A percentile compares a stretch with the other conserved stretches of the same genome.
Conservation (phyloP, 1,284 basidiomycete genomes). For the Ceratobasidium sp. region DNA sequence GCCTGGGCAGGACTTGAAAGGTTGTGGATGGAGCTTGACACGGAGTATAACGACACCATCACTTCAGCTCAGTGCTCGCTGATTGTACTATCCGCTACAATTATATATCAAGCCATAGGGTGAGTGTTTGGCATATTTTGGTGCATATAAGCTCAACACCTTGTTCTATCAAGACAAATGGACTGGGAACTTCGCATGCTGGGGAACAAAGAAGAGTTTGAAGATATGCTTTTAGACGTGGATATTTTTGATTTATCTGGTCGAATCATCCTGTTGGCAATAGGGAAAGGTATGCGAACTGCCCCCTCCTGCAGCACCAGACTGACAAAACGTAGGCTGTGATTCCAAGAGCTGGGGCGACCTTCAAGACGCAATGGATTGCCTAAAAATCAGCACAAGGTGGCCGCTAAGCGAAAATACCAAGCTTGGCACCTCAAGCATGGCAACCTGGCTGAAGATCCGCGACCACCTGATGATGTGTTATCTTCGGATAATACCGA, state of each 20-base stretch:
- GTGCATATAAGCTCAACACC: background rate
- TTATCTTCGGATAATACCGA: background rate
- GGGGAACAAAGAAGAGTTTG: background rate
- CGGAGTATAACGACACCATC: no score
- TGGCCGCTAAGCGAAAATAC: background rate
- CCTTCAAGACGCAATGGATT: background rate
- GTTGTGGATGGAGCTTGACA: conserved; percentile 23
- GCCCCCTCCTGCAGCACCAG: background rate
- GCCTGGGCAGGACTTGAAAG: background rate
- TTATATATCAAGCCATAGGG: no score
- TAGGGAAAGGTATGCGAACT: conserved; percentile 17
- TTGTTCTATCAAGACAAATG: no score
- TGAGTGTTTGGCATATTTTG: no score
- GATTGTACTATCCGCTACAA: no score
- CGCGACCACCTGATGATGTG: background rate
- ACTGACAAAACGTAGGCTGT: background rate
- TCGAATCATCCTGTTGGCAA: conserved; percentile 7
- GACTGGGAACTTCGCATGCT: background rate
- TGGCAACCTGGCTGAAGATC: background rate
- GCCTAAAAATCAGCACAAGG: background rate
- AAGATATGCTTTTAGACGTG: background rate
- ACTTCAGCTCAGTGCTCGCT: no score
- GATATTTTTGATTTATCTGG: conserved; percentile 16
- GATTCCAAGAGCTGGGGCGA: background rate
- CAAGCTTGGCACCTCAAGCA: no score